These are phyloP conservation scores for Hemisphaericaspora xylanilytica DNA, from an alignment of 1,139 yeast species.

Conservation along the genomic window DNA sequence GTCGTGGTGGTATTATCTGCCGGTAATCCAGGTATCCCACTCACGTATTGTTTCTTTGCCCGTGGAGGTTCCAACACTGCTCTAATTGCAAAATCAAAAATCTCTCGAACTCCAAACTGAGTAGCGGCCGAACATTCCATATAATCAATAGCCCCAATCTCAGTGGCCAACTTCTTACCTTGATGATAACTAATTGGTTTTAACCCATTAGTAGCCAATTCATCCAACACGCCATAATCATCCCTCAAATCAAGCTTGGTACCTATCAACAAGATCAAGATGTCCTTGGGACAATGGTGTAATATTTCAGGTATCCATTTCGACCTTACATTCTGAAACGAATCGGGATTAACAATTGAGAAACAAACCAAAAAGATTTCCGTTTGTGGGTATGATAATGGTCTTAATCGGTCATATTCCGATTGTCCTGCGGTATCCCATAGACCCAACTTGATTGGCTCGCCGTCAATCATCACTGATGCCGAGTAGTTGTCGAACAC, in stretches of 20 bases:
- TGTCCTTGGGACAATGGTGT: constrained; percentile 78
- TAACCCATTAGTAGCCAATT: constrained; percentile 59
- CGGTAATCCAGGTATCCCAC: constrained; percentile 1
- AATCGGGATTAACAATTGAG: constrained; percentile 78
- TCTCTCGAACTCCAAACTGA: constrained; percentile 79
- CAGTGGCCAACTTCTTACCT: constrained; percentile 67
- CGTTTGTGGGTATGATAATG: constrained; percentile 89
- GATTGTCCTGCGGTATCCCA: constrained; percentile 99
- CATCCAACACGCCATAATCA: constrained; percentile 72
- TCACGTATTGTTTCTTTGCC: constrained; percentile 1
- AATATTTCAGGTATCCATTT: constrained; percentile 87
- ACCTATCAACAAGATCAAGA: constrained; percentile 76
- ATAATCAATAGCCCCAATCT: constrained; percentile 70
- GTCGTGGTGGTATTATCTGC: not conserved
- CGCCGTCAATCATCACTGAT: constrained; percentile 79
- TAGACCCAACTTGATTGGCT: constrained; percentile 75
- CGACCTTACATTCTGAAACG: constrained; percentile 70
- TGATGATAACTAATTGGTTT: constrained; percentile 63
- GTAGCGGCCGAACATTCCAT: constrained; percentile 94
- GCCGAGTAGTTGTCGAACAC: constrained; percentile 90
- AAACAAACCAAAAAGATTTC: constrained; percentile 87
- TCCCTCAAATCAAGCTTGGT: constrained; percentile 86
- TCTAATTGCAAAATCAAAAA: constrained; percentile 78
- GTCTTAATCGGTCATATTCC: constrained; percentile 88
- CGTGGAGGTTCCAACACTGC: constrained; percentile 62